Conservation (phyloP, 305 asterid genomes). For the Solanum hybrid region DNA sequence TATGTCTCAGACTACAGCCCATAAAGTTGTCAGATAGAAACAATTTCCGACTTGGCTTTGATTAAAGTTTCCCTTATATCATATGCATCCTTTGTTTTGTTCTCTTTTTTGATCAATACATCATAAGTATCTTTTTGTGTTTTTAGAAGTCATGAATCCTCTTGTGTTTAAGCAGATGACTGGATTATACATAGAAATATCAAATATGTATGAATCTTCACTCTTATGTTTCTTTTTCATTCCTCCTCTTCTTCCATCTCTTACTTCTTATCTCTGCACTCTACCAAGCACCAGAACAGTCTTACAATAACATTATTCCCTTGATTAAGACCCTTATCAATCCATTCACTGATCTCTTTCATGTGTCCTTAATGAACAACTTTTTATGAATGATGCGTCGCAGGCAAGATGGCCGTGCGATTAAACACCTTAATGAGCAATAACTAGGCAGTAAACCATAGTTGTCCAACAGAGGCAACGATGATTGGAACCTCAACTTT, state of each 20-base stretch:
- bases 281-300: background rate
- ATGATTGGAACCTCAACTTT: background rate
- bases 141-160: background rate
- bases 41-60: background rate
- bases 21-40: background rate
- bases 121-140: background rate
- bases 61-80: background rate
- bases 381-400: background rate
- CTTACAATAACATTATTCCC: background rate
- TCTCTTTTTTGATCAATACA: background rate
- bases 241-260: background rate
- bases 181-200: background rate
- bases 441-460: background rate
- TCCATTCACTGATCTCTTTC: background rate
- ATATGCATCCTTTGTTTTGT: background rate
- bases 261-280: background rate
- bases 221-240: background rate
- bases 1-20: background rate
- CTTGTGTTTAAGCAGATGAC: background rate
- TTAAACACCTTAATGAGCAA: background rate
- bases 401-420: background rate
- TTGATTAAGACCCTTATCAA: background rate
- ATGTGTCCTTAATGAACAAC: background rate
- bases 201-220: background rate
- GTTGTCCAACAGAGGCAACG: background rate